These are phyloP conservation scores for Trichomonas vaginalis DNA, from an alignment of 208 protist species.

Conservation along the genomic window DNA sequence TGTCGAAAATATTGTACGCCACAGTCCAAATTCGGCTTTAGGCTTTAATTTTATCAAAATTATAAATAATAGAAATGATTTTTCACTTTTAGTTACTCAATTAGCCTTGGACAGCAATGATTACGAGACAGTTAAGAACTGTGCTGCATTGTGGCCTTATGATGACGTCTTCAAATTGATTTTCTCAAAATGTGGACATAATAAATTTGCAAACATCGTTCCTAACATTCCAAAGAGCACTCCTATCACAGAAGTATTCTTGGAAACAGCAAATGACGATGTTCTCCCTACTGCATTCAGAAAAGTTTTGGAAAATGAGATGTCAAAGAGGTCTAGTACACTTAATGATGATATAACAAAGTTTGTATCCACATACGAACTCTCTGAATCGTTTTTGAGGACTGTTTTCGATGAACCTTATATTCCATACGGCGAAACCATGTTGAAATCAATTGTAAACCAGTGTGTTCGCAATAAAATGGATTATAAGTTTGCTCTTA, in stretches of 20 bases:
- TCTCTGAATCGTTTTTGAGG: neutral
- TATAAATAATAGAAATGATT: neutral
- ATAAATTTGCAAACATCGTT: neutral
- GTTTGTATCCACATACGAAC: neutral
- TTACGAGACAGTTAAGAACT: neutral
- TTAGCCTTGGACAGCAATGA: neutral
- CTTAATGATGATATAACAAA: neutral
- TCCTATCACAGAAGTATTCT: neutral
- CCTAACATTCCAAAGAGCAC: neutral
- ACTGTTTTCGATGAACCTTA: neutral
- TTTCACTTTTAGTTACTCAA: neutral
- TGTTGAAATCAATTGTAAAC: neutral
- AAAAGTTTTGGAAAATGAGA: neutral
- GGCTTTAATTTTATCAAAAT: neutral
- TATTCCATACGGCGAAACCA: neutral
- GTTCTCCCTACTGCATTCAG: neutral
- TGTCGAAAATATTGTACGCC: neutral
- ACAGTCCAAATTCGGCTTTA: neutral
- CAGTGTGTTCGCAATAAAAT: neutral
- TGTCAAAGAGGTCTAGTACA: neutral
- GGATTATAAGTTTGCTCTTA: neutral
- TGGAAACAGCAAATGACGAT: neutral
- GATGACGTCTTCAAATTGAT: neutral
- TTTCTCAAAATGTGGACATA: neutral
- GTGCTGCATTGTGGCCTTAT: neutral